These are phyloP conservation scores for Paracoccidioides brasiliensis DNA, from an alignment of 2,329 filamentous ascomycete species.

Conservation along the genomic window DNA sequence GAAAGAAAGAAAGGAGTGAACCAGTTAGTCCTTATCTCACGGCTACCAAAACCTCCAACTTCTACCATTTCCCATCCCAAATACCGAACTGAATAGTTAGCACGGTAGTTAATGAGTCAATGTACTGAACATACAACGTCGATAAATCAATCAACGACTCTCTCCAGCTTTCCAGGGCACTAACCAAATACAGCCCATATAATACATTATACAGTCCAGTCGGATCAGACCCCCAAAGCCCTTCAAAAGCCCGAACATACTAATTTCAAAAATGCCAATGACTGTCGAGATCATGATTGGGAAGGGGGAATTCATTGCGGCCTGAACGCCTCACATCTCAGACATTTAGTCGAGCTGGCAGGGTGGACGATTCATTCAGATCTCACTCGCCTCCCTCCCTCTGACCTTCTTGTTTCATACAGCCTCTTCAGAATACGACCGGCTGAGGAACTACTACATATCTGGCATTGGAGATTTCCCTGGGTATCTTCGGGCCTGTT, in stretches of 20 bases:
- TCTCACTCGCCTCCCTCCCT: neutral
- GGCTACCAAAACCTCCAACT: neutral
- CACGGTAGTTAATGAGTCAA: neutral
- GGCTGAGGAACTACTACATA: neutral
- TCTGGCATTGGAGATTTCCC: neutral
- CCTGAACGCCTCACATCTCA: conserved; percentile 13
- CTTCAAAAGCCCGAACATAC: neutral
- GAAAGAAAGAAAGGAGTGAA: neutral
- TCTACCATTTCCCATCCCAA: neutral
- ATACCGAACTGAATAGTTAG: neutral
- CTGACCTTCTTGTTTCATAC: neutral
- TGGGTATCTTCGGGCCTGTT: no score
- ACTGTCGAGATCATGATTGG: neutral
- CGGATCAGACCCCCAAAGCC: neutral
- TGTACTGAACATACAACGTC: neutral
- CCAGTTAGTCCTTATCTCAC: neutral
- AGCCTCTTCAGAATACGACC: neutral
- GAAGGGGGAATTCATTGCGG: neutral
- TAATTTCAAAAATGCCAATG: neutral
- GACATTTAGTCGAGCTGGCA: conserved; percentile 1
- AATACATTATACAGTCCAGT: neutral
- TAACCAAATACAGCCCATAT: neutral
- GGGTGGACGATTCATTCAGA: neutral
- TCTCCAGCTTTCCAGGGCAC: neutral
- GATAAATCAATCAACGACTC: neutral